Conservation (phyloP, 352 stramenopile genomes). For the Phytopythium boreale region DNA sequence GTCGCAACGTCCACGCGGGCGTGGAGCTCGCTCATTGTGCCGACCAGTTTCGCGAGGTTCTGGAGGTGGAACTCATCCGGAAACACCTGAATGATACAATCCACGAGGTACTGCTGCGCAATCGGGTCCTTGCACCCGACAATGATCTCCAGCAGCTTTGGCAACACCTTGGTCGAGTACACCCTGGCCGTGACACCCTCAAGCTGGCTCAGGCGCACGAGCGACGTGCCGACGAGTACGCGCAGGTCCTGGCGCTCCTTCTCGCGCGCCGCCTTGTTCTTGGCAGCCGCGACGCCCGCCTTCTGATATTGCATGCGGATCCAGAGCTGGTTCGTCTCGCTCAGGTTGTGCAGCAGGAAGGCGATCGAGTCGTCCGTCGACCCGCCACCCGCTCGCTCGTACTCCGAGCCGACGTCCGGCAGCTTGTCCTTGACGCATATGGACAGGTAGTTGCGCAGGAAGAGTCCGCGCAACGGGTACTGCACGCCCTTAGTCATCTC, state of each 20-base stretch:
- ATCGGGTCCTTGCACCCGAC: conserved; percentile 94
- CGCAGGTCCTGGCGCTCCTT: conserved; percentile 93
- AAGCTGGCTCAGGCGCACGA: conserved; percentile 95
- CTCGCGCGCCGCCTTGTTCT: conserved; percentile 76
- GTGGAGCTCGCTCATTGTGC: conserved; percentile 81
- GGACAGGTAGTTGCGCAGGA: conserved; percentile 97
- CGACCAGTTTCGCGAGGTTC: conserved; percentile 92
- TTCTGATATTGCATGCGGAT: conserved; percentile 97
- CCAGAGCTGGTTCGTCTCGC: conserved; percentile 98
- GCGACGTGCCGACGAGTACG: conserved; percentile 97
- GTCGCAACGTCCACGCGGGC: conserved; percentile 89
- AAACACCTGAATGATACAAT: conserved; percentile 98
- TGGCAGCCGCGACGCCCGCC: conserved; percentile 41
- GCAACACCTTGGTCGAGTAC: conserved; percentile 91
- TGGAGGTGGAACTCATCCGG: conserved; percentile 97
- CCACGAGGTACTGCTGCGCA: conserved; percentile 98
- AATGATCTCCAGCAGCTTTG: conserved; percentile 92
- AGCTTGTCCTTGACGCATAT: conserved; percentile 93
- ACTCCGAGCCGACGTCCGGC: conserved; percentile 76
- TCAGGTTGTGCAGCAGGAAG: conserved; percentile 97
- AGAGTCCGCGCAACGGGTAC: conserved; percentile 97
- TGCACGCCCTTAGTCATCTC: conserved; percentile 99
- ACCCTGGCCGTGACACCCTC: conserved; percentile 90
- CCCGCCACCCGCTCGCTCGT: conserved; percentile 71
- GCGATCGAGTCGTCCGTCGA: conserved; percentile 89